Percentiles rank a stretch among this genome's conserved stretches.
Evolutionary conservation across 352 stramenopile genomes (phyloP).

Genomic region (Phytophthora cactorum): DNA sequence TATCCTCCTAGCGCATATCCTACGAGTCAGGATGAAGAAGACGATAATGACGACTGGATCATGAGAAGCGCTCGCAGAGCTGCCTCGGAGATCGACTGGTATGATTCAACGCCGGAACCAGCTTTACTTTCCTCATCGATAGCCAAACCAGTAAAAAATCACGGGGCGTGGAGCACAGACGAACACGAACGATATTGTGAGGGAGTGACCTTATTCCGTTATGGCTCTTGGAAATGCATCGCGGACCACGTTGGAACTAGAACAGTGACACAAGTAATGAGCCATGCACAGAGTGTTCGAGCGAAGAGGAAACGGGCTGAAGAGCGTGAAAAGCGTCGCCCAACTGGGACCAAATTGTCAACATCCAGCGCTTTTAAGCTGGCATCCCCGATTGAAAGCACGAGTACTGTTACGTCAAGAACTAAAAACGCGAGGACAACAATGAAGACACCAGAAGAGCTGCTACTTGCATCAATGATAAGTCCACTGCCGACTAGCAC

Average conservation of each 20-base stretch:
- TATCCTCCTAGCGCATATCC: neutral
- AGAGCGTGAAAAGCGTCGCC: neutral
- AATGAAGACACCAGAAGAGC: neutral
- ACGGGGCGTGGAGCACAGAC: slow-evolving; percentile 15
- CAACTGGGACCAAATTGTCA: neutral
- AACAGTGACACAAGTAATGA: slow-evolving; percentile 27
- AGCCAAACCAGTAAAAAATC: neutral
- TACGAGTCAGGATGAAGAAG: slow-evolving; percentile 1
- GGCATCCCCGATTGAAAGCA: neutral
- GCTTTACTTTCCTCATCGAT: neutral
- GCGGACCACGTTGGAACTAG: slow-evolving; percentile 18
- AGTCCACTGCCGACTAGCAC: neutral
- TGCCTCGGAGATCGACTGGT: slow-evolving; percentile 11
- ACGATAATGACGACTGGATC: slow-evolving; percentile 8
- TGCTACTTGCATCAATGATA: neutral
- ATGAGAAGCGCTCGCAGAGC: slow-evolving; percentile 8
- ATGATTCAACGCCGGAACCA: neutral
- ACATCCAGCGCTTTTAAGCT: neutral
- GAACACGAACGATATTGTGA: slow-evolving; percentile 25
- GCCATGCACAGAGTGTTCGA: slow-evolving; percentile 25
- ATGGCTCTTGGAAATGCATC: slow-evolving; percentile 26
- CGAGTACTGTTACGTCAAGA: neutral
- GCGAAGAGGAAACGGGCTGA: slow-evolving; percentile 19
- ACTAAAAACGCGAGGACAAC: neutral
- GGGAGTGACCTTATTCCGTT: slow-evolving; percentile 12